Conservation (phyloP, 1,139 yeast genomes). For the Candida neerlandica region DNA sequence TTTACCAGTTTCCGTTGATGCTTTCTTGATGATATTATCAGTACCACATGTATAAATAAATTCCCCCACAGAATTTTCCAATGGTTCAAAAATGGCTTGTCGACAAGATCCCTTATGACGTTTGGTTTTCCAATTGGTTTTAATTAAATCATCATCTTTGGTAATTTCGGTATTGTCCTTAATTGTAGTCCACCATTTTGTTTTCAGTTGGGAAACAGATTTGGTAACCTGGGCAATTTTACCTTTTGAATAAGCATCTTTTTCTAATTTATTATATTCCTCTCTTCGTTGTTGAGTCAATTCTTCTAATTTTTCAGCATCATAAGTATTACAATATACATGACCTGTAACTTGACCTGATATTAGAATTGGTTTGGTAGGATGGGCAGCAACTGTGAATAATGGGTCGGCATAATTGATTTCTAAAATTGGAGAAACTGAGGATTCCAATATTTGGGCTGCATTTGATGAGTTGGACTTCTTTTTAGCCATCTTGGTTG, state of each 20-base stretch:
- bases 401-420: slow-evolving; percentile 60
- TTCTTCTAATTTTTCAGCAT: slow-evolving; percentile 47
- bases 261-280: slow-evolving; percentile 21
- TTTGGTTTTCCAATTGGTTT: slow-evolving; percentile 75
- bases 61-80: slow-evolving; percentile 50
- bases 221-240: slow-evolving; percentile 28
- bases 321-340: slow-evolving; percentile 58
- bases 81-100: slow-evolving; percentile 65
- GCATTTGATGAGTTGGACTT: slow-evolving; percentile 34
- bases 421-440: slow-evolving; percentile 54
- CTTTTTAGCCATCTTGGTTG: slow-evolving; percentile 30
- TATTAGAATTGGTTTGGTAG: slow-evolving; percentile 62
- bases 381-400: slow-evolving; percentile 81
- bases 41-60: slow-evolving; percentile 71
- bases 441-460: slow-evolving; percentile 37
- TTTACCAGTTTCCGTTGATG: slow-evolving; percentile 71
- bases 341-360: slow-evolving; percentile 84
- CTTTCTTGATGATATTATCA: slow-evolving; percentile 78
- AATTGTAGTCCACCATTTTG: slow-evolving; percentile 53
- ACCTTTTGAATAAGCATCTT: slow-evolving; percentile 31
- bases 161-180: slow-evolving; percentile 34
- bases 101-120: slow-evolving; percentile 92
- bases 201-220: slow-evolving; percentile 42
- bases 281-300: slow-evolving; percentile 27
- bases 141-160: slow-evolving; percentile 30